Percentiles rank a stretch among this genome's conserved stretches.
Evolutionary conservation across 371 early-diverging fungal genomes (phyloP).

Genomic region (Mucor irregularis): DNA sequence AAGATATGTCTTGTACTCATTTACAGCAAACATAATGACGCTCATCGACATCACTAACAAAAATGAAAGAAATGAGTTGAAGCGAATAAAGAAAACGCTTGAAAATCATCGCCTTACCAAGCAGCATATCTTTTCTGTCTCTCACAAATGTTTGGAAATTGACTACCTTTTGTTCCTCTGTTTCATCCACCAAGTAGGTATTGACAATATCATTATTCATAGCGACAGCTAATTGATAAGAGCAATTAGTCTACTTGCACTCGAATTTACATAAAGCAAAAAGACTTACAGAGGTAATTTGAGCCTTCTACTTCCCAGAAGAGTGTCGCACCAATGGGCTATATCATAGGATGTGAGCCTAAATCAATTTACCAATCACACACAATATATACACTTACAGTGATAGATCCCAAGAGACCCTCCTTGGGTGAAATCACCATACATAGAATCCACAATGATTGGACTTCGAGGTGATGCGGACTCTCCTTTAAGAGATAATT

Average conservation of each 20-base stretch:
- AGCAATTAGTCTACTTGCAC: not conserved
- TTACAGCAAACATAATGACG: constrained; percentile 13
- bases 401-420: constrained; percentile 7
- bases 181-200: constrained; percentile 28
- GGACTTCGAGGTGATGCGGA: constrained; percentile 17
- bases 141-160: constrained; percentile 28
- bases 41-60: constrained; percentile 13
- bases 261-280: not conserved
- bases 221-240: constrained; percentile 22
- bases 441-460: constrained; percentile 20
- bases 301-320: constrained; percentile 13
- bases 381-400: no score
- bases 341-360: not conserved
- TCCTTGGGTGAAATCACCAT: constrained; percentile 29
- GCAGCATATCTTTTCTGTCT: constrained; percentile 31
- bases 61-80: not conserved
- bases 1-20: constrained; percentile 19
- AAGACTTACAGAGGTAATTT: constrained; percentile 28
- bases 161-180: constrained; percentile 20
- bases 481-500: not conserved
- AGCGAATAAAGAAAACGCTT: not conserved
- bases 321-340: constrained; percentile 19
- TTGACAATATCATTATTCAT: constrained; percentile 28
- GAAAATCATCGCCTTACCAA: constrained; percentile 18
- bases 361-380: not conserved